Conservation (phyloP, 192 early-diverging fungal species). For the Dimargaris cristalligena region DNA sequence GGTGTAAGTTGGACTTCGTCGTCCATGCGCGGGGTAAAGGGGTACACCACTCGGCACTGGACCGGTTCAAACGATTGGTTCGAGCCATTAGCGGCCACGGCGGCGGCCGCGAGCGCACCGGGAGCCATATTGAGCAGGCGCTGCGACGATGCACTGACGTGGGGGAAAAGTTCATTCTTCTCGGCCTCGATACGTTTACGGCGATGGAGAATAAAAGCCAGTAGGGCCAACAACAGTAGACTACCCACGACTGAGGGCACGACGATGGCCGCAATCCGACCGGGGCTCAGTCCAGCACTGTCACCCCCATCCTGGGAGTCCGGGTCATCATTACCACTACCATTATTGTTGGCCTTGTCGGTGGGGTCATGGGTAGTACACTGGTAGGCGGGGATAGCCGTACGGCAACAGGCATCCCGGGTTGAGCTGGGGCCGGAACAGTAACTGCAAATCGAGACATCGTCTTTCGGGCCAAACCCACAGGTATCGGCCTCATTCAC, state of each 20-base stretch:
- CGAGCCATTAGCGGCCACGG: neutral
- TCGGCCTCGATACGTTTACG: neutral
- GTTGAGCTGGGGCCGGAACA: neutral
- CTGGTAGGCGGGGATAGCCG: neutral
- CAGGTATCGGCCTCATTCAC: constrained; percentile 8
- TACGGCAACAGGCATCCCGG: constrained; percentile 3
- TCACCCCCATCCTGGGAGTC: neutral
- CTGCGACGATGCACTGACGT: neutral
- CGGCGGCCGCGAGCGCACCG: neutral
- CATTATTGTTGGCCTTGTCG: neutral
- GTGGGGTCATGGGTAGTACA: neutral
- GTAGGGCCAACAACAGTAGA: constrained; percentile 2
- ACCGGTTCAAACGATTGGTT: neutral
- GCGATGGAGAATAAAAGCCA: constrained; percentile 2
- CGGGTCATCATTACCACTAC: neutral
- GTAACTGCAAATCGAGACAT: neutral
- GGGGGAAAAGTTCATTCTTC: neutral
- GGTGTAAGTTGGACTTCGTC: constrained; percentile 44
- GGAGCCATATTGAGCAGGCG: neutral
- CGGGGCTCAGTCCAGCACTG: neutral
- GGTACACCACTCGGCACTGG: constrained; percentile 18
- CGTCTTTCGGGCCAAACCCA: neutral
- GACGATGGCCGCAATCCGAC: constrained; percentile 1
- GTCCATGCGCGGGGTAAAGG: constrained; percentile 37
- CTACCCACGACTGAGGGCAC: neutral